Evolutionary conservation across 805 yeast genomes (phyloP).

Genomic region (Yarrowia hollandica): DNA sequence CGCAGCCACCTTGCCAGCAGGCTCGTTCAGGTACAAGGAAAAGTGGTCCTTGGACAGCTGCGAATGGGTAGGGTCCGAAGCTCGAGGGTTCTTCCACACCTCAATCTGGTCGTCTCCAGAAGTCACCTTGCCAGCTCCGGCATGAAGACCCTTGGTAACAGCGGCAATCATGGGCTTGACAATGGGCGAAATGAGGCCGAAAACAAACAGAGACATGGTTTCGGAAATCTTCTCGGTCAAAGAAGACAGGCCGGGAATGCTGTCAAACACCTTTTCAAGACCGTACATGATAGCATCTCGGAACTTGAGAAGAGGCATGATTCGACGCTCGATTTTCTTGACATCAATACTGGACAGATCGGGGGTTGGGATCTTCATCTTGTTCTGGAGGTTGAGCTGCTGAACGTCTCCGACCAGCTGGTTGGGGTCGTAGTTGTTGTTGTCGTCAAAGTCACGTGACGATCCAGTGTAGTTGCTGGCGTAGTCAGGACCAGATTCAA

Average conservation of each 20-base stretch:
- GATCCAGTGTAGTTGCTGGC: conserved; percentile 16
- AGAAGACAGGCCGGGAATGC: conserved; percentile 32
- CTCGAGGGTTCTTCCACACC: conserved; percentile 35
- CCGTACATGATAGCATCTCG: conserved; percentile 30
- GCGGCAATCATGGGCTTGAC: conserved; percentile 33
- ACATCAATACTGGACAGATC: conserved; percentile 17
- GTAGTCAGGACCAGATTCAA: conserved; percentile 24
- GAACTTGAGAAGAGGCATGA: conserved; percentile 29
- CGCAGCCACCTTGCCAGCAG: conserved; percentile 34
- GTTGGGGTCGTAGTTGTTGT: not conserved
- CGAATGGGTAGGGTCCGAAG: conserved; percentile 35
- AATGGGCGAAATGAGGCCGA: conserved; percentile 35
- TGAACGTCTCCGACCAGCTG: conserved; percentile 7
- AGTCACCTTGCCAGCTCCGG: conserved; percentile 33
- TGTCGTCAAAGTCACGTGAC: conserved; percentile 13
- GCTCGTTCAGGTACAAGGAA: conserved; percentile 34
- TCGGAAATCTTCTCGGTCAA: conserved; percentile 35
- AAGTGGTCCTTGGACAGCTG: conserved; percentile 36
- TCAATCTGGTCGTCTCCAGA: conserved; percentile 34
- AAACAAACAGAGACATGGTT: conserved; percentile 34
- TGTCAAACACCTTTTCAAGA: conserved; percentile 32
- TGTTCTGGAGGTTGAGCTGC: conserved; percentile 16
- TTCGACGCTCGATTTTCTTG: conserved; percentile 18
- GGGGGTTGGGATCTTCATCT: conserved; percentile 12
- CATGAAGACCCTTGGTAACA: conserved; percentile 31